Evolutionary conservation across 345 rosid species (phyloP), one percentile per base, ranked within the genome.

Genomic region (Lumnitzera racemosa): DNA sequence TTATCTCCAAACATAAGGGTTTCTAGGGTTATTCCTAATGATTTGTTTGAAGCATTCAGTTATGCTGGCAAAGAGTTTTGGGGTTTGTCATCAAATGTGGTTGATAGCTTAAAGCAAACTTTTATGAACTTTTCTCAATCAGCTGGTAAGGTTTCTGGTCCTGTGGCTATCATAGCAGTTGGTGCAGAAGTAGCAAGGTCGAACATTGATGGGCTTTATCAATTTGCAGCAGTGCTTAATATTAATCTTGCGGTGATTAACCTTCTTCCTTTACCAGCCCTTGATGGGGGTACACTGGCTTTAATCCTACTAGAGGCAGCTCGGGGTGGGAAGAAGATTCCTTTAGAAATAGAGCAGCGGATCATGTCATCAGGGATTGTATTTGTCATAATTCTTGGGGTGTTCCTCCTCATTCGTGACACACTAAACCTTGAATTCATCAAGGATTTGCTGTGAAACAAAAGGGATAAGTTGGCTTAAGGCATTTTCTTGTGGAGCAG

Each of bases 151-250:
- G 91, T 92, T 52, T 66, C 98, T 0, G 96, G 98, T 65, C 98
- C 96, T 11, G 90, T 92, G 29, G 96, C 96, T 8, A 89, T 92
- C 56, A 92, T 92, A 58, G 94, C 98, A 20, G 98, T 92, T 24
- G 98, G 98, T 53, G 96, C 96, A 13, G 96, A 92, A 77, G 98
- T 92, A n/a, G 98, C 98, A 15, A 81, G 94, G 74, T 92, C 96
- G 12, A 92, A 86, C 60, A 73, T 76, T 17, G 96, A 85, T 43
- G 96, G 96, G 14, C 91, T 92, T 48, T 92, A 79, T 70, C 97
- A 92, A 49, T 92, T 92, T 48, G 97, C 96, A 2, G 98, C 98
- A 7, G 70, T 89, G 47, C 82, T 89, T 29, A 92, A 89, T 74
- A 59, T 89, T 29, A 89, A 92, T 66, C 95, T 92, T 56, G 96